Base-by-base conservation (phyloP, 2,329 filamentous ascomycete genomes). In the Hypoxylon sp. region DNA sequence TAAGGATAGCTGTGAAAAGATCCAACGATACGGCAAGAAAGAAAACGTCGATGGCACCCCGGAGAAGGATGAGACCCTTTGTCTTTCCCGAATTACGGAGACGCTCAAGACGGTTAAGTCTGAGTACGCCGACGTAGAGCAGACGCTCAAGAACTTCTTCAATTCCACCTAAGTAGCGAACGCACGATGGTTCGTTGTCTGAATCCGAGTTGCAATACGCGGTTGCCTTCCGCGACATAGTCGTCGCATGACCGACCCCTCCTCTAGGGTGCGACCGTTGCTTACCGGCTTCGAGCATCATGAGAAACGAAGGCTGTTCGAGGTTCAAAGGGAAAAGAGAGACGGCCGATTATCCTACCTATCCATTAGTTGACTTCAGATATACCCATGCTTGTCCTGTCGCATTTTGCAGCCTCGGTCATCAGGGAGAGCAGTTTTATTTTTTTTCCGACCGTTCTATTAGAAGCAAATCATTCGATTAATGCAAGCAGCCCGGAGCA, bases 1-100 rank as follows among this genome's bases (percentile, higher is more conserved):
- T 65, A 90, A 91, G 71, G 91, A 97, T 67, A 88, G 85, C 57
- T 99, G 94, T 75, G 92, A 97, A 75, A 91, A 95, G 78, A 97
- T 99, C 66, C 93, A 99, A 73, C 88, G 96, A 67, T 95, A 87
- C 70, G 93, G 93, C 61, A 88, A 89, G 66, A 79, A 82, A 65
- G 90, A 92, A 73, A 91, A 93, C 63, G 83, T 90, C 53, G 87
- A 89, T 31, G 91, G 91, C 30, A 80, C 78, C 4, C 75, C 78
- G 48, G 85, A 90, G 67, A 75, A 77, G 2, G 84, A 95, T 64
- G 78, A 87, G 52, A 76, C 84, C 2, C 75, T 84, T 37, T 91
- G 87, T 64, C 77, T 97, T 25, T 72, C 81, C 55, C 84, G 83
- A 55, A 90, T 96, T 66, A 78, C 78, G 60, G 82, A 84, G 32